Conservation (phyloP, 176 grass and related monocot species). For the Carex littledalei region DNA sequence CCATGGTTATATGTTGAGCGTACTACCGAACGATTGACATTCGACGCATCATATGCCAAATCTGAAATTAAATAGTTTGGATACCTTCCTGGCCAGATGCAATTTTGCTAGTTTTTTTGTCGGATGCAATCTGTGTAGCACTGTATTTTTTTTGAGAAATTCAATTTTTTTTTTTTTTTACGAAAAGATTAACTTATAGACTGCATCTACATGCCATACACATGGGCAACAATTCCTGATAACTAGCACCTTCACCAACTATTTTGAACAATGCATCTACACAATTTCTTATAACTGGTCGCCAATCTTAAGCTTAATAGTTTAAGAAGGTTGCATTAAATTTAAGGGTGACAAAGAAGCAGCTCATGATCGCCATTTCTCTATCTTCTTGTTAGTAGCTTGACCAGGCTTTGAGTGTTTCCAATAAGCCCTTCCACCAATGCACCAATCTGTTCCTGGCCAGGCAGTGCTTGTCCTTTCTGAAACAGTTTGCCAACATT, state of each 20-base stretch:
- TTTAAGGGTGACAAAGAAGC: background rate
- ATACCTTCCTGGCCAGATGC: no score
- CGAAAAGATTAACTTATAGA: background rate
- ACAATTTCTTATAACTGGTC: conserved; percentile 7
- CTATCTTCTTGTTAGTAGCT: conserved; percentile 55
- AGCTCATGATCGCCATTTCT: conserved; percentile 62
- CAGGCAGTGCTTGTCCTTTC: conserved; percentile 34
- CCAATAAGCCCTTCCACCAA: conserved; percentile 57
- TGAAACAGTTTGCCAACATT: conserved; percentile 81
- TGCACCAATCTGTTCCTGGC: conserved; percentile 35
- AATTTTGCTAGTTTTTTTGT: no score
- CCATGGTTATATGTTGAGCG: no score
- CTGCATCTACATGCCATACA: background rate
- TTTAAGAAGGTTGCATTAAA: conserved; percentile 15
- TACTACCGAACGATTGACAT: no score
- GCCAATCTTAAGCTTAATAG: conserved; percentile 11
- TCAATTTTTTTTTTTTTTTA: no score
- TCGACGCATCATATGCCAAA: no score
- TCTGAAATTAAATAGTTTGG: no score
- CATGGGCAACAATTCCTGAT: background rate
- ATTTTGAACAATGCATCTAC: background rate
- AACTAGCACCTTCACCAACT: background rate
- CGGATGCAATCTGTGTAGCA: no score
- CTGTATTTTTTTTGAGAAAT: no score
- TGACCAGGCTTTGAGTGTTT: conserved; percentile 69